Evolutionary conservation across 345 rosid genomes (phyloP).

Genomic region (Reutealis trisperma): DNA sequence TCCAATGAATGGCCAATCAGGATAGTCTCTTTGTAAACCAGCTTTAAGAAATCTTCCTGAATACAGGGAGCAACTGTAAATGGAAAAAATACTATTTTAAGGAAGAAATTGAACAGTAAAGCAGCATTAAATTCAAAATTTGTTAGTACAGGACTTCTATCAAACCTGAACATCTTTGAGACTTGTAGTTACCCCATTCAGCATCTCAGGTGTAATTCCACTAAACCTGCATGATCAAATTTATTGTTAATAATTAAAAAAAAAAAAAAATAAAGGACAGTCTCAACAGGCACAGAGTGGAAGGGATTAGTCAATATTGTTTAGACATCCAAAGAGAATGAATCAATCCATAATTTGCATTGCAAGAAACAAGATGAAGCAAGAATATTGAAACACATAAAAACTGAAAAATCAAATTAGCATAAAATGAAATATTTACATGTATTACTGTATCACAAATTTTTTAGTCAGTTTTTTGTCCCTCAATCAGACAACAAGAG

Average conservation of each 20-base stretch:
- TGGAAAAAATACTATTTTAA: constrained; percentile 16
- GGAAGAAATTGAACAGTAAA: background rate
- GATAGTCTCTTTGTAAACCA: constrained; percentile 80
- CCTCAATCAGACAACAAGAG: background rate
- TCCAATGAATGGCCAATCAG: constrained; percentile 97
- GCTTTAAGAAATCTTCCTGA: constrained; percentile 79
- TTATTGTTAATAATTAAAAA: background rate
- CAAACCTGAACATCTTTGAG: constrained; percentile 85
- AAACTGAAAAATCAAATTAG: no score
- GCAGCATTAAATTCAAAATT: constrained; percentile 7
- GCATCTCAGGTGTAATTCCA: constrained; percentile 83
- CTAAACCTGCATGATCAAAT: constrained; percentile 63
- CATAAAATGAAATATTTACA: no score
- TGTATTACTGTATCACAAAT: background rate
- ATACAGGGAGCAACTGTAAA: constrained; percentile 37
- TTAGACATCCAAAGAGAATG: background rate
- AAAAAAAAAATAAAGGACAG: background rate
- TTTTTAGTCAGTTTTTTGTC: background rate
- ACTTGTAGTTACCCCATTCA: constrained; percentile 73
- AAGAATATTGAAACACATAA: background rate
- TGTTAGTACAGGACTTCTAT: background rate
- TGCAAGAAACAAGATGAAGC: background rate
- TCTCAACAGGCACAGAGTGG: background rate
- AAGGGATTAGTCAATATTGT: background rate
- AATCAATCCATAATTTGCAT: background rate